phyloP scores from a whole-genome alignment of 805 yeast species.

The Ogataea paraovalis region DNA sequence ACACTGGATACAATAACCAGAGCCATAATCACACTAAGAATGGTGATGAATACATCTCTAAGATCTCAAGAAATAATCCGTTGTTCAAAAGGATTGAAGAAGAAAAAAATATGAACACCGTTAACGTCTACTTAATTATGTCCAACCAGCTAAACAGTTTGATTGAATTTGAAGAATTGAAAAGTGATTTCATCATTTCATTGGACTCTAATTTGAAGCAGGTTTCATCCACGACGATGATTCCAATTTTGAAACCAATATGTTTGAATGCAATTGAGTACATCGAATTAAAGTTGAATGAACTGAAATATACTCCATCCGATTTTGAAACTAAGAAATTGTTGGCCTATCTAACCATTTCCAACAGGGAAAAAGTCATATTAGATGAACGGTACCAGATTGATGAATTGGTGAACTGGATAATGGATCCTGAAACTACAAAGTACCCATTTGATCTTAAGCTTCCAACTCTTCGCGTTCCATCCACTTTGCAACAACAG shows the following conservation, averaged over 20 bases:
- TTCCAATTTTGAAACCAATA: constrained; percentile 46
- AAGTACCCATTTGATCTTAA: constrained; percentile 18
- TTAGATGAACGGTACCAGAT: constrained; percentile 14
- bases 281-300: constrained; percentile 22
- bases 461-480: constrained; percentile 13
- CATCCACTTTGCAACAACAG: constrained; percentile 12
- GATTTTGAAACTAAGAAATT: constrained; percentile 11
- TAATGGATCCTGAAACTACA: constrained; percentile 9
- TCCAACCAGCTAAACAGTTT: constrained; percentile 40
- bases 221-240: constrained; percentile 8
- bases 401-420: constrained; percentile 29
- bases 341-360: constrained; percentile 19
- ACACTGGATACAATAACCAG: not conserved
- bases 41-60: constrained; percentile 30
- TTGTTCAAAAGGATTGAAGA: constrained; percentile 14
- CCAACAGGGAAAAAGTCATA: constrained; percentile 10
- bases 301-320: constrained; percentile 3
- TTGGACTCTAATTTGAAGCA: constrained; percentile 38
- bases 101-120: constrained; percentile 17
- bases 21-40: constrained; percentile 5
- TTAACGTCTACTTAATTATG: constrained; percentile 40
- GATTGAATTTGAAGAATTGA: constrained; percentile 31
- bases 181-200: constrained; percentile 43
- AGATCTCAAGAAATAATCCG: constrained; percentile 30
- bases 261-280: constrained; percentile 45